Base-by-base conservation (phyloP, 164 flowering plant genomes). In the Dillenia turbinata region DNA sequence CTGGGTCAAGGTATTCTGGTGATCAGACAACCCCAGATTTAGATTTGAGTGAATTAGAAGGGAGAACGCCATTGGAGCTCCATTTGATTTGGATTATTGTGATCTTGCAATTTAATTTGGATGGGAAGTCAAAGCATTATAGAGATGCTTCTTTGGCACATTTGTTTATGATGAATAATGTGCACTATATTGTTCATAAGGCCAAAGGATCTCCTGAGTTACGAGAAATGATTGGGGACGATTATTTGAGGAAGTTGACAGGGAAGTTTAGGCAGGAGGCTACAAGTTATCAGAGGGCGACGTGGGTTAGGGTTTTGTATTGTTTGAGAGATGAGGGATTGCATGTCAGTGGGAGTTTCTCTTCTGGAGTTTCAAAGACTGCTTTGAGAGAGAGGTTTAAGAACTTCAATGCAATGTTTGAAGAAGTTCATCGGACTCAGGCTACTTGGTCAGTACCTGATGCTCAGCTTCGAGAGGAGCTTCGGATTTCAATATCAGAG, bases 311-410 rank as follows among this genome's bases (percentile, higher is more conserved):
- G 52, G 83, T 91, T 12, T 75, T 94, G 59, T 50, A 81, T 51
- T 89, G 93, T 55, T 69, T 94, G 70, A 78, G 97, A 53, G 96
- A 88, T 40, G 97, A 91, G 61, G 96, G 97, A 17, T 70, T 94
- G 45, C 87, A 87, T 55, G 85, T 78, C 40, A 79, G 85, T 55
- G 93, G 96, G 19, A 73, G 88, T 53, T 91, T 89, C 66, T 85
- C 90, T 5, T 87, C 96, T 10, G 90, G 93, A 53, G 95, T 87
- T 3, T 89, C 96, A 5, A 89, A 79, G 73, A 75, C 80, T 59
- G 90, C 80, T 9, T 69, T 89, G 65, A 81, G 91, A 61, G 94
- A 89, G 63, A 75, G 97, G 72, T 89, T 93, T 64, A 93, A 87
- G 83, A 33, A 80, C 33, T 93, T 93, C 79, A 90, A 93, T 71